Conservation (phyloP, 108 stramenopile genomes). For the Phaeodactylum tricornutum region DNA sequence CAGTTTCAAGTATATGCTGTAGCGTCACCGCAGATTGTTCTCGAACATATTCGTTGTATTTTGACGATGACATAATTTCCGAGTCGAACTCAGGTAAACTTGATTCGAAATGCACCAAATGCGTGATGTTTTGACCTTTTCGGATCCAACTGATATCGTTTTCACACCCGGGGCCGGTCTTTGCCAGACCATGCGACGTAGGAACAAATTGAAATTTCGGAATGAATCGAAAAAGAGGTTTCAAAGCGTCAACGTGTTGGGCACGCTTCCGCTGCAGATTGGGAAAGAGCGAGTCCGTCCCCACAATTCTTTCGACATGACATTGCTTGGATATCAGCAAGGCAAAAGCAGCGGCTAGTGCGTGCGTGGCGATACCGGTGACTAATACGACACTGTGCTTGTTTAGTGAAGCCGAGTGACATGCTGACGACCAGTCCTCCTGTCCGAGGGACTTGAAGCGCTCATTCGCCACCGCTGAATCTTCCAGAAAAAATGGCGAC, state of each 20-base stretch:
- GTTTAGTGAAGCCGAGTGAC: neutral
- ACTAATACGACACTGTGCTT: constrained; percentile 31
- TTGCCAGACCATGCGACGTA: neutral
- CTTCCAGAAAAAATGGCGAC: no score
- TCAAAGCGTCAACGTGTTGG: constrained; percentile 10
- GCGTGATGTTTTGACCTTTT: neutral
- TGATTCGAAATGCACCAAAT: constrained; percentile 1
- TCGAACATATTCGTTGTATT: neutral
- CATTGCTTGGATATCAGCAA: constrained; percentile 35
- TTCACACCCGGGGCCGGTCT: no score
- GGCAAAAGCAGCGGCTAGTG: constrained; percentile 42
- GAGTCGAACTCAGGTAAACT: neutral
- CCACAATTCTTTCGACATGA: constrained; percentile 34
- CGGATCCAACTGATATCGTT: no score
- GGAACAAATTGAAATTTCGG: neutral
- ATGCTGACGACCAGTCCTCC: no score
- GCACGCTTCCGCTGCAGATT: constrained; percentile 32
- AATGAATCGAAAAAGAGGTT: neutral
- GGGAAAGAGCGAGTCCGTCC: constrained; percentile 33
- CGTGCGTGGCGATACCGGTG: constrained; percentile 45
- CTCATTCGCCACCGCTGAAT: no score
- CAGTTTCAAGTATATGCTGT: no score
- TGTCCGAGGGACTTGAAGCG: no score
- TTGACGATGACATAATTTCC: neutral
- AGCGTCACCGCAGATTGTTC: constrained; percentile 5